These are phyloP conservation scores for Ustilago vetiveriae DNA, from an alignment of 1,284 basidiomycete species.

Conservation along the genomic window DNA sequence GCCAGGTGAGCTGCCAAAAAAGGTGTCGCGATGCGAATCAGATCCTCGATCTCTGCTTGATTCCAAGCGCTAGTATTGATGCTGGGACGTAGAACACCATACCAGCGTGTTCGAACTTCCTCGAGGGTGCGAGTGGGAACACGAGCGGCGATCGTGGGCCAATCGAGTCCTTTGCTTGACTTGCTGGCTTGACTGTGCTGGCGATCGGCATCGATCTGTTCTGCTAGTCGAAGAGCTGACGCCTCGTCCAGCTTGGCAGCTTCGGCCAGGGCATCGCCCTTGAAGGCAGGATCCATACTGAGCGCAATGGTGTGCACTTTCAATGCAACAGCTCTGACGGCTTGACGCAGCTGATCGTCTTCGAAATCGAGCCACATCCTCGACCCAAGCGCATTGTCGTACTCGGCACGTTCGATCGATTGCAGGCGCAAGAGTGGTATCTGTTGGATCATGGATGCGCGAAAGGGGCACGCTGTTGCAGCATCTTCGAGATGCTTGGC, in stretches of 20 bases:
- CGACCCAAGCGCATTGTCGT: conserved; percentile 26
- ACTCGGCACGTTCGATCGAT: conserved; percentile 41
- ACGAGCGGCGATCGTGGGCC: conserved; percentile 27
- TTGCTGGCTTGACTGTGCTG: neutral
- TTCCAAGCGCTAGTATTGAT: conserved; percentile 23
- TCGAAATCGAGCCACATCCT: conserved; percentile 32
- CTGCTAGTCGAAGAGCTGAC: conserved; percentile 17
- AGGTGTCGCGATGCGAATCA: conserved; percentile 17
- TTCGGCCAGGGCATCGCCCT: conserved; percentile 17
- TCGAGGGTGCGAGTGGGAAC: conserved; percentile 25
- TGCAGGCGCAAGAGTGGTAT: conserved; percentile 32
- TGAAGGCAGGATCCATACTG: conserved; percentile 11
- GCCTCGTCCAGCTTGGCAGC: conserved; percentile 21
- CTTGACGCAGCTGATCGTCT: conserved; percentile 23
- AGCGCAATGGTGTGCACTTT: conserved; percentile 20
- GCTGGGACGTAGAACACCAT: conserved; percentile 28
- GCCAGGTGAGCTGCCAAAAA: conserved; percentile 8
- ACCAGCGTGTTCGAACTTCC: conserved; percentile 39
- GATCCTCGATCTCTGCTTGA: conserved; percentile 9
- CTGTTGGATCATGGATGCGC: conserved; percentile 20
- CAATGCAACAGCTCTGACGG: conserved; percentile 24
- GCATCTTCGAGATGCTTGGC: conserved; percentile 13
- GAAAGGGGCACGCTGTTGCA: conserved; percentile 17
- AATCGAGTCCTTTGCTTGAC: conserved; percentile 14
- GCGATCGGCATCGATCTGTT: conserved; percentile 21